Base-by-base conservation (phyloP, 2,329 filamentous ascomycete genomes). In the Pseudocercospora pini-densiflorae region DNA sequence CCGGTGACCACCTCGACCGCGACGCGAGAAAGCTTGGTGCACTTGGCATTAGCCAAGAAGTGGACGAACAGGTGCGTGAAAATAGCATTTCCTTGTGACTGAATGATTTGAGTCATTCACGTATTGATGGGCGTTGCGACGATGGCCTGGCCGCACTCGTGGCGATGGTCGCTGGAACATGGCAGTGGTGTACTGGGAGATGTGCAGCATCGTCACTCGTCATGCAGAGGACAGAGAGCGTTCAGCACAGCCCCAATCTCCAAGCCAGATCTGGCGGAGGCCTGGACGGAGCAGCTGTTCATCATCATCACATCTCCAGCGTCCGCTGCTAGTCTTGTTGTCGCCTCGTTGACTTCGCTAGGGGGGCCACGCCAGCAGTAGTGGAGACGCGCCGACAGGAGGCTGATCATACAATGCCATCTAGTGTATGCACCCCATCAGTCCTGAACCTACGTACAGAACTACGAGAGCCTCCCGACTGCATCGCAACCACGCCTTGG, bases 11-110 rank as follows among this genome's bases (percentile, higher is more conserved):
- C 55, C n/a, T 58, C 55, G 55, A 58, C 55, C 31, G 55, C 55
- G 29, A 58, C 53, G 53, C n/a, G 27, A 33, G 23, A 58, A 58
- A 58, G 55, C 55, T 58, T 58, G 55, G 55, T 58, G 29, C 24
- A 58, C 55, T 58, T 58, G 55, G 55, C 55, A 58, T 24, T 27
- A 7, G 55, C 29, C 55, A 58, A 40, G 31, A 58, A 43, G 33
- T 58, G 31, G 31, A 58, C 33, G 55, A 58, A 58, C 55, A 58
- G 55, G 55, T 58, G 55, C 31, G 55, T 58, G 33, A 21, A 58
- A 14, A 43, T 40, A 16, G 31, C 23, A 31, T 55, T 31, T 55
- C 51, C 51, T 54, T 29, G 51, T 8, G 51, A 8, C 12, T 6
- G 21, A 29, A n/a, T 29, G 51, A 10, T 12, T 54, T 23, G 45